Evolutionary conservation across 108 stramenopile genomes (phyloP).

Genomic region (Cylindrotheca closterium): DNA sequence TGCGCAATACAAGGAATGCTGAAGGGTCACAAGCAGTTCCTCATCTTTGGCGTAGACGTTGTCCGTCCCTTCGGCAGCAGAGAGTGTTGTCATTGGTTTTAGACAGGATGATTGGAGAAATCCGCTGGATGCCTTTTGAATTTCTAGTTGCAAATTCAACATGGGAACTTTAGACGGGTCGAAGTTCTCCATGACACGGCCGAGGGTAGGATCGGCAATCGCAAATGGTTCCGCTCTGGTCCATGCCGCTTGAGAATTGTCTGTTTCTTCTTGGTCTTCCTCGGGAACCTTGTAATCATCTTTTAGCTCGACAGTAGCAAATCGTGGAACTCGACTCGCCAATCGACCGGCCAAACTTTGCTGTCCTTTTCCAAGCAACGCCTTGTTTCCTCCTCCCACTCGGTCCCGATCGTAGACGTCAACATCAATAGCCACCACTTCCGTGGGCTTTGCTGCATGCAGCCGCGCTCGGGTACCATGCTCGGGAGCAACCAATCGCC

Average conservation of each 20-base stretch:
- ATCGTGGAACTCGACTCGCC: conserved; percentile 75
- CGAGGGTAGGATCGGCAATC: conserved; percentile 76
- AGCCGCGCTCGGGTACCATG: conserved; percentile 69
- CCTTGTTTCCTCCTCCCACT: conserved; percentile 39
- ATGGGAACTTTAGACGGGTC: conserved; percentile 80
- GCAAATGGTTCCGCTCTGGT: conserved; percentile 81
- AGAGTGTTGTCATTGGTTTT: conserved; percentile 46
- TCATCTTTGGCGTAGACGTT: conserved; percentile 45
- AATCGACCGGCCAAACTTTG: conserved; percentile 38
- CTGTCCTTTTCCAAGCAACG: conserved; percentile 11
- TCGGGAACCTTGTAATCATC: conserved; percentile 36
- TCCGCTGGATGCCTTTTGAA: conserved; percentile 78
- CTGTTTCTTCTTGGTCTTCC: conserved; percentile 1
- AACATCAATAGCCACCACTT: conserved; percentile 78
- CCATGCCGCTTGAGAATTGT: conserved; percentile 9
- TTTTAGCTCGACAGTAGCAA: conserved; percentile 76
- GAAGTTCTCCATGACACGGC: conserved; percentile 73
- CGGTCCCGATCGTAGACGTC: conserved; percentile 76
- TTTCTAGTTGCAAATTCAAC: conserved; percentile 69
- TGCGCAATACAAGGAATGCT: conserved; percentile 88
- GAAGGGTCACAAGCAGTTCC: conserved; percentile 67
- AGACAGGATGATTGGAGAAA: conserved; percentile 65
- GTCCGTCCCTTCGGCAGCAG: conserved; percentile 10
- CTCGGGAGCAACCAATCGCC: conserved; percentile 83
- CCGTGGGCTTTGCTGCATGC: conserved; percentile 64